Evolutionary conservation across 1,284 basidiomycete species (phyloP), one percentile per base, ranked within the genome.

Genomic region (Moesziomyces globuligerus): DNA sequence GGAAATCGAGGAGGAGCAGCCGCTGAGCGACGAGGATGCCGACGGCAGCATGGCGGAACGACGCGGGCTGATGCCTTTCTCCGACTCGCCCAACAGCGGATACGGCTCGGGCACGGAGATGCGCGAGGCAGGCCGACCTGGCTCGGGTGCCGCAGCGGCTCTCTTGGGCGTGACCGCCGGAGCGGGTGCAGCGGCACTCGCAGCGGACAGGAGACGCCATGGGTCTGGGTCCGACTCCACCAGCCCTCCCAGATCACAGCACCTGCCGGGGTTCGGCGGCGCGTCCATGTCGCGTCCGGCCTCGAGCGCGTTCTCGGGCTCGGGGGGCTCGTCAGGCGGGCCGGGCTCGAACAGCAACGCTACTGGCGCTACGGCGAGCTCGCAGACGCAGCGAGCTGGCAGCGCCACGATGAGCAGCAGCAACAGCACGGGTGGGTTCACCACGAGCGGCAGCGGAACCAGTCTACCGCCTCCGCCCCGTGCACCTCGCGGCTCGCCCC

Each of bases 391-490:
- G 21, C 38, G 51, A 46, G 39, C 44, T 15, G 48, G 42, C 21
- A 42, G 46, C n/a, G 11, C 44, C 4, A 39, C 20, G 0, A 34
- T 67, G 44, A 66, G 57, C 47, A 73, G 66, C 49, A 75, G 73
- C 53, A 73, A 67, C 51, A 70, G 68, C 32, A 73, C 66, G 5
- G 66, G 72, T 7, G 57, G 40, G 0, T 57, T 55, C 26, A 72
- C 72, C 1, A 51, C 53, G 3, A 58, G 48, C 23, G 52, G 65
- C 7, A 68, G 64, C 26, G 72, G 55, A 4, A 49, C 51, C 5
- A 61, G 58, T 38, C 40, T 75, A 20, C 72, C 53, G 8, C 65
- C 73, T 1, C 70, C 72, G 21, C 74, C 68, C 0, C 39, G 69
- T 4, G 58, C 60, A 25, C 60, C 73, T 0, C 49, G 67, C 10